Evolutionary conservation across 768 basidiomycete genomes (phyloP), one percentile per base, ranked within the genome.

Genomic region (Pulveroboletus ravenelii): DNA sequence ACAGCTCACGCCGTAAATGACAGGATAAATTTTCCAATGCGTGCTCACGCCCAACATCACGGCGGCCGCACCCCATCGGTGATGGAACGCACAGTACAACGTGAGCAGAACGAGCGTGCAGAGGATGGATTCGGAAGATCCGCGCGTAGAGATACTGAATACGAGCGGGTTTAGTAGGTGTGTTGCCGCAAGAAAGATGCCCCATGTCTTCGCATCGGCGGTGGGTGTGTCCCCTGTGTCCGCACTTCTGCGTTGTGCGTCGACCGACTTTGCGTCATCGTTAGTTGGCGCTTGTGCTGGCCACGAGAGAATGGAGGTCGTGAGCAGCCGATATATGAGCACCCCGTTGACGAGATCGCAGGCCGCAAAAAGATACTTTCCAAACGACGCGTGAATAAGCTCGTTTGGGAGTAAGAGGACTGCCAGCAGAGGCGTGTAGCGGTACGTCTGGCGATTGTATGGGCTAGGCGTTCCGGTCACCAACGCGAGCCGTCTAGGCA

Each of bases 21-120:
- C 74, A 0, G 96, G 96, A 62, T 96, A 98, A 49, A 99, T 90
- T 71, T 99, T 99, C 90, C 93, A 95, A 60, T 97, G 93, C 0
- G 92, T 84, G 54, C 89, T 85, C 36, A 93, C 58, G 1, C 93
- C 96, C 18, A 94, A 74, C 48, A 85, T 62, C 5, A 89, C 57
- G 0, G 91, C 93, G 0, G 91, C 81, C 3, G 67, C 54, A 43
- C 78, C 75, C 82, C 88, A 87, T 39, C 73, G 73, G 4, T 70
- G 73, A 37, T 76, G 75, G 51, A 87, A 68, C 2, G 82, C 80
- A 29, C 70, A 75, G 62, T 79, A 80, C 25, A 94, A 70, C 0
- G 85, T 82, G 45, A 79, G 69, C 35, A 96, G 76, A 35, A 97
- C 87, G 50, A 94, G 74, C 2, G 87, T 73, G 35, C 85, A 83